Evolutionary conservation across 257 asterid species (phyloP), one percentile per base, ranked within the genome.

Genomic region (Nemophila menziesii): DNA sequence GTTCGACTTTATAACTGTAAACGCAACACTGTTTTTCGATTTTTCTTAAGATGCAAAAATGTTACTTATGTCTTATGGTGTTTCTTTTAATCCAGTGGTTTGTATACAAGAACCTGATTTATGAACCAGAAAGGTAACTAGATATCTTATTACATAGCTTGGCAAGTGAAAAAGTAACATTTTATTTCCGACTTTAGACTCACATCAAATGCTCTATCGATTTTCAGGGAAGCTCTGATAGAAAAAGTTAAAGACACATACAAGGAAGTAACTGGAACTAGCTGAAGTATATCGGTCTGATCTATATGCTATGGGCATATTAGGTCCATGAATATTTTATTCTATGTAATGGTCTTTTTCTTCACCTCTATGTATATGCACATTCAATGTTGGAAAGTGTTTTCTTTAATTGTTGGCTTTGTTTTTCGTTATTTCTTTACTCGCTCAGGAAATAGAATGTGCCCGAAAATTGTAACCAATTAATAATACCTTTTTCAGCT

Each of bases 201-300:
- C 4, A 7, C 36, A 29, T 29, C 36, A 29, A 2, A 7, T 29
- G 2, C 36, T 29, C 36, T 29, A 1, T 29, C 36, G 12, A 54
- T 52, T 63, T 63, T 50, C 82, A 84, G 95, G 82, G 86, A 86
- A 48, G 80, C 78, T 8, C 65, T 86, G 69, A 37, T 86, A 57
- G 12, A 56, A 57, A 86, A 86, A 65, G 56, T 86, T 52, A 76
- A 70, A 58, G 52, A 48, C 55, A 60, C 71, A 6, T 82, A 86
- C 72, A 43, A 52, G 29, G 86, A 77, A 15, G 63, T 86, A 44
- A 51, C 64, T 43, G 94, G 93, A 54, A 79, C 54, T 78, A 74
- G 74, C 70, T 77, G 57, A 44, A 38, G 18, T 9, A 20, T 20
- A 5, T 5, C 10, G 3, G 3, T 20, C 36, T 5, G 18, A 14